Base-by-base conservation (phyloP, 352 stramenopile species). In the Phytophthora podocarpi region DNA sequence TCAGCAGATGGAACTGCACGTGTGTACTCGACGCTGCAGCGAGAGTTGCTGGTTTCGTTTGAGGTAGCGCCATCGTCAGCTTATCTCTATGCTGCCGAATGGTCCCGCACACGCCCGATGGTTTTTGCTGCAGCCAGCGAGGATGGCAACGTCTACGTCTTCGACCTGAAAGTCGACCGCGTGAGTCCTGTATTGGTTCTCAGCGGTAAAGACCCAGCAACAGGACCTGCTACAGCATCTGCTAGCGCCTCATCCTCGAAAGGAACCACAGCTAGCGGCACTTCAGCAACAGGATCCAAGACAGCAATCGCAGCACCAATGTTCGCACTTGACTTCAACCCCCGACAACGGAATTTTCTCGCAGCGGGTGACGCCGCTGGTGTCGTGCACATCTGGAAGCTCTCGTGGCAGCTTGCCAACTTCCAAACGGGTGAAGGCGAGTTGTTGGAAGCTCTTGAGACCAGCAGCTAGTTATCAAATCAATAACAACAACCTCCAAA, bases 261-360 rank as follows among this genome's bases (percentile, higher is more conserved):
- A 36, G 20, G 21, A 45, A 36, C n/a, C 4, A 5, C 54, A 28
- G 12, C 54, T 20, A 68, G 24, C 12, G 32, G n/a, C n/a, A n/a
- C n/a, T n/a, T n/a, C 30, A 6, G 10, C 52, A 59, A 20, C 27
- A 39, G 13, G 39, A 16, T 41, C 59, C 31, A 76, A 72, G 11
- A 54, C 24, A 36, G 16, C 45, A 32, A 36, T 23, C n/a, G 59
- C 71, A 6, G 55, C 71, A 1, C 68, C 68, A 9, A 78, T 92
- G 70, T 85, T 90, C 42, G 48, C 74, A 0, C 50, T 92, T 6
- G 76, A 91, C 34, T 96, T 96, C 50, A 96, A 96, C 35, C 81
- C 82, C 11, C 71, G 82, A 7, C 87, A 95, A 51, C 79, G 88
- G 28, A 93, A 95, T 46, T 93, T 96, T 31, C n/a, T 96, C 26